These are phyloP conservation scores for Magnaporthales sp. DNA, from an alignment of 2,329 filamentous ascomycete genomes.

Conservation along the genomic window DNA sequence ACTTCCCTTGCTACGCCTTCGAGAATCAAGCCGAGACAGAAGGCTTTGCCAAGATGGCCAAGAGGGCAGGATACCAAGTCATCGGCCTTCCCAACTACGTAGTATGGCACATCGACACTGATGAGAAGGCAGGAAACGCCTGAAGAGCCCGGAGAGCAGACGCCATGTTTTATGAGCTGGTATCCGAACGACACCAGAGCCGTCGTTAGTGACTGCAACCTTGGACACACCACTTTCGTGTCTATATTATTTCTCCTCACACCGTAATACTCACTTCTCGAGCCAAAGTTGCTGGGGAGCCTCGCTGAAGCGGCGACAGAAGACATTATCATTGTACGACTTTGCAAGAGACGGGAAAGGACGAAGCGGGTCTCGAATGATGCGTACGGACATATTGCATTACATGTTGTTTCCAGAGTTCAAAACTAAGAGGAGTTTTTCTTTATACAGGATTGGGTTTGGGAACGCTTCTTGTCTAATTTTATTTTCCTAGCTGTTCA, in stretches of 20 bases:
- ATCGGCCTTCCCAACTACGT: conserved; percentile 93
- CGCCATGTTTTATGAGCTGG: neutral
- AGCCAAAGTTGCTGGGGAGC: neutral
- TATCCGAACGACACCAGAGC: neutral
- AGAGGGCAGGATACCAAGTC: conserved; percentile 87
- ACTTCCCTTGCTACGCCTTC: conserved; percentile 93
- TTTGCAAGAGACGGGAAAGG: neutral
- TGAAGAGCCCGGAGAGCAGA: conserved; percentile 18
- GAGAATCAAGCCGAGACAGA: conserved; percentile 99
- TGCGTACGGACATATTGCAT: conserved; percentile 5
- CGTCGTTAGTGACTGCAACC: neutral
- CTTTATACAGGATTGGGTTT: conserved; percentile 4
- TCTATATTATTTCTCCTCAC: neutral
- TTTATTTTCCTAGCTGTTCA: neutral
- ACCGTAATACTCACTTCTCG: neutral
- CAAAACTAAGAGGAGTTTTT: conserved; percentile 2
- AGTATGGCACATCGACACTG: conserved; percentile 96
- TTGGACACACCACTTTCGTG: neutral
- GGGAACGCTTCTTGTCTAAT: conserved; percentile 1
- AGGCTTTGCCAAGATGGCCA: conserved; percentile 98
- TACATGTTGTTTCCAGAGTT: conserved; percentile 5
- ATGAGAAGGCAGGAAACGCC: conserved; percentile 82
- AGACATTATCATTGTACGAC: conserved; percentile 5
- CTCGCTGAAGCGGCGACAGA: neutral
- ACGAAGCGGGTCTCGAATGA: neutral